Evolutionary conservation across 495 filamentous ascomycete genomes (phyloP), one percentile per base, ranked within the genome.

Genomic region (Endocarpon pusillum): DNA sequence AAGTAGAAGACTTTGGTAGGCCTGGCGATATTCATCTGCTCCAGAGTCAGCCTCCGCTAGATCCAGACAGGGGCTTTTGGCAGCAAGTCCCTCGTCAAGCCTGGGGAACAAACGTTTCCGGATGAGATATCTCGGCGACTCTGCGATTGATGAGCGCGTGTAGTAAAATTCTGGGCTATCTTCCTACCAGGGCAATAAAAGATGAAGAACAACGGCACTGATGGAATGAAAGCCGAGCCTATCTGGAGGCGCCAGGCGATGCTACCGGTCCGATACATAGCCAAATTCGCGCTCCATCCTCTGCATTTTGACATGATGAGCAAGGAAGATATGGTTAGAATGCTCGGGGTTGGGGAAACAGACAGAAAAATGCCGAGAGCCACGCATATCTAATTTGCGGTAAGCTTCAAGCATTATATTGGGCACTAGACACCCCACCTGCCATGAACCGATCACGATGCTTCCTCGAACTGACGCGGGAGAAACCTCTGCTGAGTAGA

Each of bases 401-500:
- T 19, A 17, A 12, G 3, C 11, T 20, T 0, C 14, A 16, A 36
- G 3, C 8, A 45, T n/a, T n/a, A n/a, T n/a, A n/a, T n/a, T n/a
- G n/a, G n/a, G n/a, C n/a, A n/a, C n/a, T n/a, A n/a, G n/a, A n/a
- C n/a, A n/a, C n/a, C n/a, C n/a, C n/a, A n/a, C n/a, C n/a, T n/a
- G n/a, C 81, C 80, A 87, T 11, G 59, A 67, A n/a, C n/a, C n/a
- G 81, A 91, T 87, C 23, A 81, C 76, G n/a, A 91, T 53, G 5
- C 69, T 78, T 30, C 82, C 82, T 42, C 82, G 66, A 34, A 91
- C 76, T 15, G 58, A 49, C 11, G 82, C 73, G 1, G 82, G 82
- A 8, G 67, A 60, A 48, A 76, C 83, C 44, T 91, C 82, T 3
- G 79, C 81, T 3, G 78, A 72, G 44, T 69, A 86, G 18, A 91